Conservation (phyloP, 2,329 filamentous ascomycete species). For the Ophiognomonia clavigignenti-juglandacearum region DNA sequence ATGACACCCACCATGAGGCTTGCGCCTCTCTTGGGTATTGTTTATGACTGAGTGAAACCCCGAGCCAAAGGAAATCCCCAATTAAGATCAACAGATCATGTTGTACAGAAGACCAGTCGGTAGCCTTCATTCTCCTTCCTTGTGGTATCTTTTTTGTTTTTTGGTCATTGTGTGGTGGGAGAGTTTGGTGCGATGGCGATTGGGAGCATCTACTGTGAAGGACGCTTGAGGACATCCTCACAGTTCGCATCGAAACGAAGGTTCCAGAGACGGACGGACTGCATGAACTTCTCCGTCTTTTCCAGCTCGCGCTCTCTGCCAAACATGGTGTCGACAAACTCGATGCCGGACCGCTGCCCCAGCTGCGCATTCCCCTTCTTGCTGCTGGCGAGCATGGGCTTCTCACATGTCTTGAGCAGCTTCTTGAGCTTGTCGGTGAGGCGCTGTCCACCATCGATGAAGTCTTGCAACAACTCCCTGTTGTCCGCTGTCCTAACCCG, state of each 20-base stretch:
- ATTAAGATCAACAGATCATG: conserved; percentile 12
- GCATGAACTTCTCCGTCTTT: conserved; percentile 90
- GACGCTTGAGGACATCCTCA: conserved; percentile 72
- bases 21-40: conserved; percentile 14
- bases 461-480: conserved; percentile 80
- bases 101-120: conserved; percentile 12
- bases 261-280: conserved; percentile 80
- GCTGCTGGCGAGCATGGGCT: conserved; percentile 88
- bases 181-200: too few relatives aligned
- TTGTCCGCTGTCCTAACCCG: conserved; percentile 70
- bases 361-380: conserved; percentile 74
- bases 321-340: conserved; percentile 96
- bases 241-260: conserved; percentile 95
- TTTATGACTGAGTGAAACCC: conserved; percentile 6
- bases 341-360: conserved; percentile 85
- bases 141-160: neutral
- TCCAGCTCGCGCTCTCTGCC: conserved; percentile 85
- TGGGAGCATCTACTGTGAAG: conserved; percentile 42
- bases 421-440: conserved; percentile 80
- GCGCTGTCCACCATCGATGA: conserved; percentile 82
- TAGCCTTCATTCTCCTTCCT: neutral
- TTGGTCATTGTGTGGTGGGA: neutral
- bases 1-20: conserved; percentile 15
- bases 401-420: conserved; percentile 85
- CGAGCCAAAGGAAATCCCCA: conserved; percentile 4